Conservation (phyloP, 257 asterid species). For the Fraxinus anomala region DNA sequence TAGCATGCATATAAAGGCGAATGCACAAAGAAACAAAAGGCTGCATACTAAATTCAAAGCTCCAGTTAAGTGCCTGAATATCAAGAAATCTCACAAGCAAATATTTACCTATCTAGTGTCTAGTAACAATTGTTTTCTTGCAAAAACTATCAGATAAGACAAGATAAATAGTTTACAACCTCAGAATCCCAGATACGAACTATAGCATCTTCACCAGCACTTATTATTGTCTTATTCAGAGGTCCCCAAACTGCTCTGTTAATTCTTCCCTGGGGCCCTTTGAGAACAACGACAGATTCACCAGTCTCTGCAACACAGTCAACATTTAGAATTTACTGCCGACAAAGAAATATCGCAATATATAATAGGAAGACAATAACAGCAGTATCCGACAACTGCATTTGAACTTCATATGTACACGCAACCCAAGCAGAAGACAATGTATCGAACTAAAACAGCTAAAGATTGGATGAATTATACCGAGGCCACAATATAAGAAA, state of each 20-base stretch:
- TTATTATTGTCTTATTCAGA: slow-evolving; percentile 73
- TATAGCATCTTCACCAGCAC: slow-evolving; percentile 84
- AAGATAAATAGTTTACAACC: slow-evolving; percentile 35
- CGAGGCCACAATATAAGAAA: neutral
- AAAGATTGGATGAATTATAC: neutral
- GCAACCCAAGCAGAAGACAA: neutral
- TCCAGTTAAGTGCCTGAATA: neutral
- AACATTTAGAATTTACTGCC: neutral
- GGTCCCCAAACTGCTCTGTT: slow-evolving; percentile 99
- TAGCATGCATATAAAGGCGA: neutral
- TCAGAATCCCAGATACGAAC: slow-evolving; percentile 93
- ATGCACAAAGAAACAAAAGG: neutral
- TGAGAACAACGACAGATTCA: slow-evolving; percentile 62
- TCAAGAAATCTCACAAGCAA: neutral
- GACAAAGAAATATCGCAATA: neutral
- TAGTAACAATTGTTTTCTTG: neutral
- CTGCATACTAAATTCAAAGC: neutral
- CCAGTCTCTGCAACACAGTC: slow-evolving; percentile 51
- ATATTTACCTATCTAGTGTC: neutral
- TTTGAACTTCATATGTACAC: neutral
- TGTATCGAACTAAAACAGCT: neutral
- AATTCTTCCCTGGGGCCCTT: slow-evolving; percentile 88
- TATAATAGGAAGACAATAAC: neutral
- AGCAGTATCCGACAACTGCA: neutral
- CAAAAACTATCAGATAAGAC: neutral